These are phyloP conservation scores for Phytophthora cryptogea DNA, from an alignment of 352 stramenopile genomes.

Conservation along the genomic window DNA sequence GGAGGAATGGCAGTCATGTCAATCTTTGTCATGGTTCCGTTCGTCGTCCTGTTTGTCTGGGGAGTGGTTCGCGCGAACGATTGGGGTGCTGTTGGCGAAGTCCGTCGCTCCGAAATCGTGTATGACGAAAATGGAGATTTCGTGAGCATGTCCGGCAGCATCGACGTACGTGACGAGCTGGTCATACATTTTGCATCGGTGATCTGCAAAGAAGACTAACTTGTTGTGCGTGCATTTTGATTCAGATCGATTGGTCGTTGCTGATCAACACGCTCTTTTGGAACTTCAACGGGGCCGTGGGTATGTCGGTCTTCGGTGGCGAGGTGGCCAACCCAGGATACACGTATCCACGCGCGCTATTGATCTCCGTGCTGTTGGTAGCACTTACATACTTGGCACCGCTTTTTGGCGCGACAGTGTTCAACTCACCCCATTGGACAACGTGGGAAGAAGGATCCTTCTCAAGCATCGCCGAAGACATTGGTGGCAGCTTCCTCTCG, in stretches of 20 bases:
- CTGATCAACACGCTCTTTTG: conserved; percentile 96
- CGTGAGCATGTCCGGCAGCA: conserved; percentile 41
- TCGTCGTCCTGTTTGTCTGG: conserved; percentile 74
- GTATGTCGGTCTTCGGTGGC: conserved; percentile 84
- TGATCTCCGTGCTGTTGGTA: conserved; percentile 80
- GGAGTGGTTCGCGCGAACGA: conserved; percentile 29
- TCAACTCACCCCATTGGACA: conserved; percentile 56
- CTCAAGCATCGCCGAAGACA: conserved; percentile 80
- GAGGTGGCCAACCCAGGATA: conserved; percentile 85
- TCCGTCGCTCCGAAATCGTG: conserved; percentile 42
- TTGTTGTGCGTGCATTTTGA: no score
- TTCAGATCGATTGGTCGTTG: conserved; percentile 42
- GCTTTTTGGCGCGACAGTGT: conserved; percentile 81
- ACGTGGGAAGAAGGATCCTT: conserved; percentile 93
- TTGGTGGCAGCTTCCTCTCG: conserved; percentile 84
- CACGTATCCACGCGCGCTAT: conserved; percentile 85
- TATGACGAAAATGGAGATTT: conserved; percentile 39
- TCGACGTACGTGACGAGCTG: conserved; percentile 20
- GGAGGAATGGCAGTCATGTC: conserved; percentile 76
- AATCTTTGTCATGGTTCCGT: conserved; percentile 90
- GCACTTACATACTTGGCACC: conserved; percentile 88
- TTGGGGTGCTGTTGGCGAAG: conserved; percentile 41
- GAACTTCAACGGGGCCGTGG: conserved; percentile 95
- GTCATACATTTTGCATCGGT: no score
- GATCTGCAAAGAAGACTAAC: no score